phyloP scores from a whole-genome alignment of 2,329 filamentous ascomycete genomes.

The Paecilomyces sp. region DNA sequence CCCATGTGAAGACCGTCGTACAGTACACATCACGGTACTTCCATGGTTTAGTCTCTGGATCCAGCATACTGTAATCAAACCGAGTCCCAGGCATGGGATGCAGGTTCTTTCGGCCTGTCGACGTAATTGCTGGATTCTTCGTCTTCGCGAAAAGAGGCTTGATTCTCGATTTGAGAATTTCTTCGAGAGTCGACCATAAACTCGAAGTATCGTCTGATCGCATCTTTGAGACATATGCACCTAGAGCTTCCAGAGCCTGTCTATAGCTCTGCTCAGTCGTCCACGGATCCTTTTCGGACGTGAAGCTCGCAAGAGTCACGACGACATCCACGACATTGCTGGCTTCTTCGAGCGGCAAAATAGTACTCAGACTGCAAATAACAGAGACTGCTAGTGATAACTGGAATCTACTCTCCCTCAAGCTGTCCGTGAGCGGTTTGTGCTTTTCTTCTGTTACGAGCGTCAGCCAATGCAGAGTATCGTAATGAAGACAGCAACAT shows the following conservation, averaged over 20 bases:
- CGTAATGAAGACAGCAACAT: background rate
- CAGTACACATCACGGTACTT: slow-evolving; percentile 28
- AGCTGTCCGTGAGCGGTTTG: slow-evolving; percentile 5
- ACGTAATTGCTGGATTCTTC: slow-evolving; percentile 35
- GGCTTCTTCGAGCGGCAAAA: slow-evolving; percentile 13
- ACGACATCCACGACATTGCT: slow-evolving; percentile 18
- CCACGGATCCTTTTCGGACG: slow-evolving; percentile 27
- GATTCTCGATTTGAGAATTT: slow-evolving; percentile 24
- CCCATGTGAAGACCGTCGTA: slow-evolving; percentile 28
- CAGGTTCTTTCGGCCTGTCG: slow-evolving; percentile 37
- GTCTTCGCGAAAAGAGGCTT: slow-evolving; percentile 36
- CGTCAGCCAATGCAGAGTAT: background rate
- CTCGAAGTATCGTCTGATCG: background rate
- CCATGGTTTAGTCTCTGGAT: slow-evolving; percentile 33
- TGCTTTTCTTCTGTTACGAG: slow-evolving; percentile 10
- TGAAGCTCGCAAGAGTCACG: slow-evolving; percentile 25
- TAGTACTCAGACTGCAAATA: slow-evolving; percentile 12
- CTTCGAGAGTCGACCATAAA: slow-evolving; percentile 16
- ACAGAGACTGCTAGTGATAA: slow-evolving; percentile 23
- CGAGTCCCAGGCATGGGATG: slow-evolving; percentile 29
- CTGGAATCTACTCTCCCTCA: slow-evolving; percentile 17
- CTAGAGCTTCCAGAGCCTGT: slow-evolving; percentile 12
- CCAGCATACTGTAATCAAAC: slow-evolving; percentile 28
- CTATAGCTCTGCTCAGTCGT: slow-evolving; percentile 17
- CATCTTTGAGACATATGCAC: slow-evolving; percentile 4